Evolutionary conservation across 352 stramenopile genomes (phyloP), one percentile per base, ranked within the genome.

Genomic region (Pythium rishiriense): DNA sequence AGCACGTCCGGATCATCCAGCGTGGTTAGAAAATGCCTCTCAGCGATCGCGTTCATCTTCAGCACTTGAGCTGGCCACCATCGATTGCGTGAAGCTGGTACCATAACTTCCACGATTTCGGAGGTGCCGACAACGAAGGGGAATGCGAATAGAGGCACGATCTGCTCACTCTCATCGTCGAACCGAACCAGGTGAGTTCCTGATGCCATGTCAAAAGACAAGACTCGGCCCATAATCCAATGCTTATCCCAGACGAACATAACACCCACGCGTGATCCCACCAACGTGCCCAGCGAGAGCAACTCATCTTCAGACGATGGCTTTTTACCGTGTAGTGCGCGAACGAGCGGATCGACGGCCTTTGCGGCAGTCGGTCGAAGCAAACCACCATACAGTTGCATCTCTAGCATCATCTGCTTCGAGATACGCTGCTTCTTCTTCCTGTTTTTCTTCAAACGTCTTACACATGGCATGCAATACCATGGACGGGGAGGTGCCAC

Each of bases 361-460:
- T 90, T 93, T 0, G 78, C 83, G n/a, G 83, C 75, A 11, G 83
- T 90, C 0, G 75, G 69, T 3, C 83, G 81, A 31, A 94, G 64
- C 25, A 92, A 66, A 21, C 75, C 74, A 15, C 86, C 83, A 52
- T 91, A 90, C 8, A 91, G 47, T 66, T 93, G 83, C 79, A 94
- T 92, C 31, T 93, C 86, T 33, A 91, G 62, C 49, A 93, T 70
- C 84, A 94, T 92, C 64, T 93, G 86, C 67, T 91, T 92, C 3
- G 84, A 92, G 26, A 93, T 89, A 0, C 85, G 79, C 54, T 88
- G 81, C 41, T 79, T 87, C 50, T 87, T 91, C 58, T 92, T 94
- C 12, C 86, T 71, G 25, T 85, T 88, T 25, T 84, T 79, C 67
- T 94, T 94, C 8, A 94, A 61, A 15, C 78, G 75, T 19, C 78